Evolutionary conservation across 2,329 filamentous ascomycete species (phyloP), one percentile per base, ranked within the genome.

Genomic region (Nigrospora oryzae): DNA sequence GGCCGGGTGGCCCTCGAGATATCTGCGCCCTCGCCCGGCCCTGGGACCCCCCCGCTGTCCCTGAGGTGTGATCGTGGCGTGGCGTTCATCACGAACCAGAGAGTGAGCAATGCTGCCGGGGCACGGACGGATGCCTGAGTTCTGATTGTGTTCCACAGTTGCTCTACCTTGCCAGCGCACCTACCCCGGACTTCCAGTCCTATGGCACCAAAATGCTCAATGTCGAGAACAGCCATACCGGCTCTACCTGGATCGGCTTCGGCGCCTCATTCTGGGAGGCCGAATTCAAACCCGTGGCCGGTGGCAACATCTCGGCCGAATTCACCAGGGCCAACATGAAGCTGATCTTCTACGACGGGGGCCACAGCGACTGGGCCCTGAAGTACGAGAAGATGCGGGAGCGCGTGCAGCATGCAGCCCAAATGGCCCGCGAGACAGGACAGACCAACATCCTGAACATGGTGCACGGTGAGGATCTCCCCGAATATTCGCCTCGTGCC

Each of bases 311-410:
- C 42, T 87, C 90, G 1, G 67, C 83, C 5, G 73, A 84, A 17
- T 75, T 88, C 49, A 76, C 83, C 15, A 80, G 83, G 28, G 73
- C 95, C 37, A 88, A 93, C 56, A 65, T 95, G 53, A 89, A 86
- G 61, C 75, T 96, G 56, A 89, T 84, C 17, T 97, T 97, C 71
- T 90, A 89, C 60, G 90, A 97, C 50, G 91, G 91, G 37, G 91
- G 91, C n/a, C 90, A 90, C 47, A 93, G 86, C 62, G 89, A 95
- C 54, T 97, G 95, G 59, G 84, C 90, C 56, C 78, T 80, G 42
- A 79, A 79, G 43, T 95, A 90, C 58, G 88, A 94, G 56, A 75
- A 85, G 45, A 81, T 96, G 51, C 89, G 88, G 60, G 90, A 95
- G 59, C 78, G 89, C 7, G 68, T 95, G 45, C 77, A 84, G 51